phyloP scores from a whole-genome alignment of 352 stramenopile species.

The Phytophthora podocarpi region DNA sequence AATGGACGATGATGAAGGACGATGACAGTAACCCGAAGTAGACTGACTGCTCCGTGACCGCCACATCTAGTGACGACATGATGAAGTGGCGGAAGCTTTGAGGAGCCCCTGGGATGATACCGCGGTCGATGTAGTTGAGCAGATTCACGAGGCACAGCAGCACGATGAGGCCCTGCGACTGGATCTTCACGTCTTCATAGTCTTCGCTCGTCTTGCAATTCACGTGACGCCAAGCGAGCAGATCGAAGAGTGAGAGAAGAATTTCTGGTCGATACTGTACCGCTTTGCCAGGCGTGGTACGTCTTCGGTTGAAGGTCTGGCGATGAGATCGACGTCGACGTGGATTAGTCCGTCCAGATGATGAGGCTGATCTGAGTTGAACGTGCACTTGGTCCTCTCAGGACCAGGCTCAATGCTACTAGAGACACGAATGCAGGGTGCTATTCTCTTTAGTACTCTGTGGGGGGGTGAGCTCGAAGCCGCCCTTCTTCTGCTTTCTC shows the following conservation, averaged over 20 bases:
- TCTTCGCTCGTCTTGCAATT: not conserved
- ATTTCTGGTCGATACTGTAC: too few relatives aligned
- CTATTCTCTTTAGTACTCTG: constrained; percentile 5
- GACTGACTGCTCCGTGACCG: constrained; percentile 41
- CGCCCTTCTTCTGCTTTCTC: constrained; percentile 16
- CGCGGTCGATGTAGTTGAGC: constrained; percentile 94
- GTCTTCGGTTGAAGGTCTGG: constrained; percentile 5
- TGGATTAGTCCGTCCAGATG: constrained; percentile 20
- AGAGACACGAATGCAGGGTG: too few relatives aligned
- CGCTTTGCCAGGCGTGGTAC: constrained; percentile 20
- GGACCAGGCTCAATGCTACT: not conserved
- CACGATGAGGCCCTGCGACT: constrained; percentile 59
- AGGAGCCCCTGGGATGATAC: constrained; percentile 92
- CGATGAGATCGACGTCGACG: constrained; percentile 9
- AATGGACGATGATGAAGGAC: constrained; percentile 90
- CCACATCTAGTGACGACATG: constrained; percentile 43
- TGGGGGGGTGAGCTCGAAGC: constrained; percentile 21
- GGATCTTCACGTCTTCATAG: constrained; percentile 26
- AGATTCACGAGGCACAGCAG: constrained; percentile 90
- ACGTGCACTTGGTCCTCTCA: constrained; percentile 6
- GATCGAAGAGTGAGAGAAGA: constrained; percentile 15
- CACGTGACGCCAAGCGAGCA: not conserved
- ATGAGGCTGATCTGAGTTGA: constrained; percentile 4
- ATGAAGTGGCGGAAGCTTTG: constrained; percentile 84
- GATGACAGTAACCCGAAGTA: constrained; percentile 79